Evolutionary conservation across 495 filamentous ascomycete species (phyloP).

Genomic region (Penicillium psychrofluorescens): DNA sequence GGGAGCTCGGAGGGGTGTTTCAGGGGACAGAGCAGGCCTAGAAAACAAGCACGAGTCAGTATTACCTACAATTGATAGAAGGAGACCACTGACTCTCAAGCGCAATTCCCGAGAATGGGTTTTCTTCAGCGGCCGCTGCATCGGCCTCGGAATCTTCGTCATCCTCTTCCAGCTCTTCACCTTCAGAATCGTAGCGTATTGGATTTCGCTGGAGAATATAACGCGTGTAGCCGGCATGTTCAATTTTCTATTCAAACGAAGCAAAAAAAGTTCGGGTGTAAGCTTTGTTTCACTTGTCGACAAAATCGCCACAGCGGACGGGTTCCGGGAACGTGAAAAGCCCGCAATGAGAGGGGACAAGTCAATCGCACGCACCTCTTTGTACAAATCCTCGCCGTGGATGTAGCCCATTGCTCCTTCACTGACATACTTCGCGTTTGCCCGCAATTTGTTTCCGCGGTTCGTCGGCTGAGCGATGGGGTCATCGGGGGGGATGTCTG

Average conservation of each 20-base stretch:
- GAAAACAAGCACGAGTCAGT: constrained; percentile 3
- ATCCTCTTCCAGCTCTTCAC: constrained; percentile 67
- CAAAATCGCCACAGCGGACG: constrained; percentile 2
- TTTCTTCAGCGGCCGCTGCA: constrained; percentile 62
- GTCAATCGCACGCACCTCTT: constrained; percentile 54
- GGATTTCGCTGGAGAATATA: constrained; percentile 76
- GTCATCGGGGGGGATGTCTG: constrained; percentile 84
- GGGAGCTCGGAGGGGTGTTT: constrained; percentile 81
- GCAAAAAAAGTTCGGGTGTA: neutral
- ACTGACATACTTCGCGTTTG: constrained; percentile 70
- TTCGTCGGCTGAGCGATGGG: constrained; percentile 74
- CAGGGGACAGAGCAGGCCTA: constrained; percentile 81
- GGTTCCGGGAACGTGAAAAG: neutral
- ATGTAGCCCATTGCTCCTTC: constrained; percentile 66
- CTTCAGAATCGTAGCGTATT: constrained; percentile 71
- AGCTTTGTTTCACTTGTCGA: constrained; percentile 4
- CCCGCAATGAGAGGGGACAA: neutral
- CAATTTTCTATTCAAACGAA: constrained; percentile 52
- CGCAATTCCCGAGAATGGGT: constrained; percentile 74
- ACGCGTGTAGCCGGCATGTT: constrained; percentile 77
- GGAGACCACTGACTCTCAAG: constrained; percentile 62
- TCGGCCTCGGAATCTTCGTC: constrained; percentile 74
- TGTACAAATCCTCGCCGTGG: constrained; percentile 71
- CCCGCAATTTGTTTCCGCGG: constrained; percentile 86
- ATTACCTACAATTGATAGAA: neutral